Base-by-base conservation (phyloP, 345 rosid species). In the Draba incana region DNA sequence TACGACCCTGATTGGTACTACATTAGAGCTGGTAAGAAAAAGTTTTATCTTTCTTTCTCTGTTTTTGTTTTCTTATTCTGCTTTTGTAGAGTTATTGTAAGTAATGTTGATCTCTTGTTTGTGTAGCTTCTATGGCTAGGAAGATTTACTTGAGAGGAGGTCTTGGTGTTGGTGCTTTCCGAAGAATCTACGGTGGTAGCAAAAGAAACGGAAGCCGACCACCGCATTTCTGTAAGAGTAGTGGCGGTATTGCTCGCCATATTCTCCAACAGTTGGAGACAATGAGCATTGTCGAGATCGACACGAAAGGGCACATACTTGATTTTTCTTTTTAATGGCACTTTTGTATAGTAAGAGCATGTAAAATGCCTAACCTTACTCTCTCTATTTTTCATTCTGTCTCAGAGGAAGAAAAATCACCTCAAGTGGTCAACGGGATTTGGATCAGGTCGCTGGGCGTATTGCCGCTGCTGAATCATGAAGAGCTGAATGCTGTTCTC, bases 1-100 rank as follows among this genome's bases (percentile, higher is more conserved):
- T 88, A 90, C 63, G 97, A 90, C 43, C 94, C 87, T 2, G 92
- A 90, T 52, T 90, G 97, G 97, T 88, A 90, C 75, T 88, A 64
- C 52, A 70, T 90, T 23, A 78, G 94, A 71, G 88, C 97, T 53
- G 92, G 88, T 85, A 15, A 15, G 7, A 31, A 33, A 33, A 8
- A 50, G 25, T 55, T 37, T 8, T 30, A 10, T 24, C 5, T 13
- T 39, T 25, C 43, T 8, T 14, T 46, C 59, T 38, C 30, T 9
- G 7, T 13, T 7, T 33, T 33, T 23, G 8, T 54, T 12, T 12
- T 27, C 60, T 14, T 25, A 11, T 60, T 48, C 3, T 27, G 8
- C 0, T 9, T 8, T 23, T 27, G 10, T 4, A 8, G 8, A 35
- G 38, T 50, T 27, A 1, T 3, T 13, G 1, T 30, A 25, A 24